Conservation (phyloP, 768 basidiomycete species). For the Kwoniella europaea region DNA sequence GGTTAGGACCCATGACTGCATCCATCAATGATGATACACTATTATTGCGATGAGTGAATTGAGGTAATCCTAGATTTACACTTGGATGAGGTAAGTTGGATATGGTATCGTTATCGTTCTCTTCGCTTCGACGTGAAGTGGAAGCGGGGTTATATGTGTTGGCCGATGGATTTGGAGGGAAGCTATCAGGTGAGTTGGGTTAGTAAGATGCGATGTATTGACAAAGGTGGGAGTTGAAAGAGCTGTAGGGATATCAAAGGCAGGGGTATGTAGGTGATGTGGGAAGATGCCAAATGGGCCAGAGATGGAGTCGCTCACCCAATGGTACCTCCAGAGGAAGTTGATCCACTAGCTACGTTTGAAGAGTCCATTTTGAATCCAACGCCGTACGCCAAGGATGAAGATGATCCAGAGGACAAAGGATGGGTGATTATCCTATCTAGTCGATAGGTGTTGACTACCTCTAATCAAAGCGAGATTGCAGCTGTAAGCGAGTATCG, state of each 20-base stretch:
- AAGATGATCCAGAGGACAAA: neutral
- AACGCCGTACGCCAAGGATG: neutral
- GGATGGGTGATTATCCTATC: neutral
- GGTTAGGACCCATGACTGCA: slow-evolving; percentile 23
- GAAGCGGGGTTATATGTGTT: neutral
- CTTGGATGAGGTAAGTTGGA: neutral
- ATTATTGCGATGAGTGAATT: slow-evolving; percentile 11
- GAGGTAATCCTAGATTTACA: slow-evolving; percentile 14
- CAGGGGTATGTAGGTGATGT: neutral
- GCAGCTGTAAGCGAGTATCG: neutral
- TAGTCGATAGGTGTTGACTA: neutral
- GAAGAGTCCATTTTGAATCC: neutral
- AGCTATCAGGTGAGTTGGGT: neutral
- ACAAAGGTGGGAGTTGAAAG: neutral
- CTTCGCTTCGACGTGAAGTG: neutral
- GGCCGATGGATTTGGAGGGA: neutral
- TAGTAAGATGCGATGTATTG: neutral
- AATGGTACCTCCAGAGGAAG: neutral
- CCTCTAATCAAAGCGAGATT: neutral
- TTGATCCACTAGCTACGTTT: slow-evolving; percentile 5
- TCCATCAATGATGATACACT: slow-evolving; percentile 25
- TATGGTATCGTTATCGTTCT: neutral
- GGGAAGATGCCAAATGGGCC: neutral
- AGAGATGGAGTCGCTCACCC: slow-evolving; percentile 1
- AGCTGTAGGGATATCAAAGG: neutral